phyloP scores from a whole-genome alignment of 345 rosid species.

The Citrus australasica region DNA sequence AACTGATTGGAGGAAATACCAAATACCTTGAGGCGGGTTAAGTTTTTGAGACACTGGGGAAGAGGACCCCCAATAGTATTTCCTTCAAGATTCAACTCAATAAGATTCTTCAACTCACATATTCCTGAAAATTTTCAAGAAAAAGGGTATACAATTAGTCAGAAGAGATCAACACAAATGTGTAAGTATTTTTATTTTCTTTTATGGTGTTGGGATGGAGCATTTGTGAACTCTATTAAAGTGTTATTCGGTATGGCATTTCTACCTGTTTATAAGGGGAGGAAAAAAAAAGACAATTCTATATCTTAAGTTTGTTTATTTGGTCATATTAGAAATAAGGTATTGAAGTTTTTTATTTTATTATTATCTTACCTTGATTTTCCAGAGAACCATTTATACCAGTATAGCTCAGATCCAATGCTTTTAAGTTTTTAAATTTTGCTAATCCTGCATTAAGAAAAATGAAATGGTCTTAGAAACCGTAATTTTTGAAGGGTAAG shows the following conservation, averaged over 20 bases:
- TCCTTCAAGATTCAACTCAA: not conserved
- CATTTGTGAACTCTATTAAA: too few species aligned
- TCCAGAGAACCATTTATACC: not conserved
- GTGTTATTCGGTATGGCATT: too few species aligned
- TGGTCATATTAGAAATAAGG: too few species aligned
- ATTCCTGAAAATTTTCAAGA: not conserved
- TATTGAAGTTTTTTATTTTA: too few species aligned
- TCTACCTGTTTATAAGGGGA: too few species aligned
- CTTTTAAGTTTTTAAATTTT: not conserved
- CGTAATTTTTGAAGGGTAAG: not conserved
- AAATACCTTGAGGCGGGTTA: conserved; percentile 5
- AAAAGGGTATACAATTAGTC: too few species aligned
- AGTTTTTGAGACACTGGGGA: conserved; percentile 1
- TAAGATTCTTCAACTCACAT: not conserved
- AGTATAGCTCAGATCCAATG: not conserved
- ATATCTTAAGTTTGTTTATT: too few species aligned
- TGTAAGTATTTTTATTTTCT: too few species aligned
- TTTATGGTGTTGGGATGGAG: too few species aligned
- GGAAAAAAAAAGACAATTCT: too few species aligned
- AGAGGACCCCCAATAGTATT: not conserved
- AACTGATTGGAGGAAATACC: not conserved
- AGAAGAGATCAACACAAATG: too few species aligned
- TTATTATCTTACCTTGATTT: not conserved
- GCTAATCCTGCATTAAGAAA: not conserved
- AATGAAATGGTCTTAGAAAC: not conserved